Conservation (phyloP, 805 yeast species). For the Deakozyma indianensis region DNA sequence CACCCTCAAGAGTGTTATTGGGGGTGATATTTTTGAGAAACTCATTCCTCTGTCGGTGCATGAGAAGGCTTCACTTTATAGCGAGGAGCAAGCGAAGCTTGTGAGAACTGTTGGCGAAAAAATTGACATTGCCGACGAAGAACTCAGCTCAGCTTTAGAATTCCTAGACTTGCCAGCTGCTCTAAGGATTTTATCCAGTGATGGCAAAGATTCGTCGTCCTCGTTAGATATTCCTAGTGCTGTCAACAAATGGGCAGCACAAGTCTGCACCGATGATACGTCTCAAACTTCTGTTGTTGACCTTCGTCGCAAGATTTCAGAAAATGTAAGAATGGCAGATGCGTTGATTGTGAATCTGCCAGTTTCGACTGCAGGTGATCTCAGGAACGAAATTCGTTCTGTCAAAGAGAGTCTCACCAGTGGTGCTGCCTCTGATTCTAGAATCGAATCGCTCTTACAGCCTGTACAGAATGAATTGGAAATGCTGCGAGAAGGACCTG, state of each 20-base stretch:
- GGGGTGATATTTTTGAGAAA: conserved; percentile 53
- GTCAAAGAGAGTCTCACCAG: conserved; percentile 22
- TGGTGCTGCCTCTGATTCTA: conserved; percentile 36
- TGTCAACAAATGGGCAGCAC: conserved; percentile 26
- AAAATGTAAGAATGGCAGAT: neutral
- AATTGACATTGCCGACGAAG: conserved; percentile 66
- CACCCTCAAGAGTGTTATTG: conserved; percentile 31
- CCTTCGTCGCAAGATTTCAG: neutral
- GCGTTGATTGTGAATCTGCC: neutral
- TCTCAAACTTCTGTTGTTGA: neutral
- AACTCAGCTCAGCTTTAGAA: conserved; percentile 65
- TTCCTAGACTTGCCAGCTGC: conserved; percentile 63
- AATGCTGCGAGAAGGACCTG: conserved; percentile 31
- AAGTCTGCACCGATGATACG: conserved; percentile 13
- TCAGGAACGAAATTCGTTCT: conserved; percentile 15
- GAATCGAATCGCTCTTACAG: conserved; percentile 37
- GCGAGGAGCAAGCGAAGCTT: conserved; percentile 75
- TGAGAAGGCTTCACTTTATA: conserved; percentile 73
- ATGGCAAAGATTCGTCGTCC: conserved; percentile 7
- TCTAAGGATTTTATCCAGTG: conserved; percentile 20
- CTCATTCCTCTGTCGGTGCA: conserved; percentile 80
- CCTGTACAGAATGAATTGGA: conserved; percentile 28
- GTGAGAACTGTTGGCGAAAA: conserved; percentile 61
- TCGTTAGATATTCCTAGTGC: conserved; percentile 24
- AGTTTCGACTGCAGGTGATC: conserved; percentile 16